Conservation (phyloP, 805 yeast species). For the Candida maris region DNA sequence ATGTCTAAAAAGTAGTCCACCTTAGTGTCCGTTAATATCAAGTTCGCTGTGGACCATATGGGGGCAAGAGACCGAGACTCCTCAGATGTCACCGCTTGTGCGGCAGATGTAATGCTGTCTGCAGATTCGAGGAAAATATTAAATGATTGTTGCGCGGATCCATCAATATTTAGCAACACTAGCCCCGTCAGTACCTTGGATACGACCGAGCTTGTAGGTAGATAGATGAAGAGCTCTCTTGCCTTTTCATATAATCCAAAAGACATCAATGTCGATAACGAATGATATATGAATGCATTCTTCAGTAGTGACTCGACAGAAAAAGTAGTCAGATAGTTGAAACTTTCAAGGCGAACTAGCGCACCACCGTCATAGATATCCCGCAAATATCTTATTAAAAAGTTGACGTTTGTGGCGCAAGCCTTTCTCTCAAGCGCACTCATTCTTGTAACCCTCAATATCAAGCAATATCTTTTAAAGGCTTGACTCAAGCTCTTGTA, state of each 20-base stretch:
- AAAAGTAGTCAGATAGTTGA: slow-evolving; percentile 22
- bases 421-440: slow-evolving; percentile 3
- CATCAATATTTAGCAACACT: slow-evolving; percentile 24
- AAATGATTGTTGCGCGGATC: slow-evolving; percentile 24
- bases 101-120: slow-evolving; percentile 26
- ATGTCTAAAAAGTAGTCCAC: slow-evolving; percentile 37
- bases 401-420: slow-evolving; percentile 3
- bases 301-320: slow-evolving; percentile 14
- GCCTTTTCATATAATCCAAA: slow-evolving; percentile 8
- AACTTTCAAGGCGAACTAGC: slow-evolving; percentile 19
- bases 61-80: slow-evolving; percentile 20
- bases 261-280: slow-evolving; percentile 22
- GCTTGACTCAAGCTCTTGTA: slow-evolving; percentile 17
- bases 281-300: slow-evolving; percentile 20
- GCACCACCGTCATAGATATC: slow-evolving; percentile 23
- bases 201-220: slow-evolving; percentile 23
- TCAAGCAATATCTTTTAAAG: slow-evolving; percentile 12
- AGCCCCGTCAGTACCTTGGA: slow-evolving; percentile 27
- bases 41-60: slow-evolving; percentile 15
- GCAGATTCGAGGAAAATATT: slow-evolving; percentile 28
- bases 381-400: slow-evolving; percentile 12
- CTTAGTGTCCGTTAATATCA: slow-evolving; percentile 30
- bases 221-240: slow-evolving; percentile 14
- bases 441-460: slow-evolving; percentile 6
- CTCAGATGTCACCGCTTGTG: slow-evolving; percentile 12